Evolutionary conservation across 2,329 filamentous ascomycete genomes (phyloP).

Genomic region (Ascosphaera pollenicola): DNA sequence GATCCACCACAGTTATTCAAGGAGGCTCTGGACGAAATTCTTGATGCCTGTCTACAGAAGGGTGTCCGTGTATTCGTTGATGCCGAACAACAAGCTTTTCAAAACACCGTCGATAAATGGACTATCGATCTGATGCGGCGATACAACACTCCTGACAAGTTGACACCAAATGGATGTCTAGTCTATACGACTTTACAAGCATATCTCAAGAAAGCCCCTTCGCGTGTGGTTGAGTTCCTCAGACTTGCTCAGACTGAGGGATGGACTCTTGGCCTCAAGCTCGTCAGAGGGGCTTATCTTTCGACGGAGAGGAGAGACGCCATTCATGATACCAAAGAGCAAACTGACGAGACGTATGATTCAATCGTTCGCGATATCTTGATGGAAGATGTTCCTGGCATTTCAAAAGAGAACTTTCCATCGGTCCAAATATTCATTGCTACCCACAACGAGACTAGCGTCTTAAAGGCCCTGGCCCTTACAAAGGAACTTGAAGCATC

Average conservation of each 20-base stretch:
- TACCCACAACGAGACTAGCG: constrained; percentile 33
- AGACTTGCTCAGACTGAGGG: constrained; percentile 23
- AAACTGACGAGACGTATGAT: constrained; percentile 31
- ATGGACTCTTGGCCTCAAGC: constrained; percentile 27
- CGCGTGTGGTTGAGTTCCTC: constrained; percentile 23
- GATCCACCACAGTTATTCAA: neutral
- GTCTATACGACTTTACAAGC: constrained; percentile 30
- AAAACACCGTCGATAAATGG: constrained; percentile 28
- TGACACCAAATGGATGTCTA: constrained; percentile 22
- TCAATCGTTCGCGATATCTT: constrained; percentile 30
- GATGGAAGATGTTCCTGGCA: constrained; percentile 20
- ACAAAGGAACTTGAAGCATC: constrained; percentile 21
- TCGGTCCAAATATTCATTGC: constrained; percentile 32
- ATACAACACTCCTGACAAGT: constrained; percentile 17
- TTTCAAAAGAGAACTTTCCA: constrained; percentile 9
- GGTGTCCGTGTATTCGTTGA: constrained; percentile 27
- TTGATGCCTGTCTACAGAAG: neutral
- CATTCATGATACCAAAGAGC: constrained; percentile 24
- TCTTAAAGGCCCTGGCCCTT: constrained; percentile 26
- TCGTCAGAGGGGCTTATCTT: constrained; percentile 31
- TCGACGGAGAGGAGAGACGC: constrained; percentile 22
- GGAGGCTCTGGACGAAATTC: neutral
- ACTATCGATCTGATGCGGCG: constrained; percentile 29
- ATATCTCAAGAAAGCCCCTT: constrained; percentile 24
- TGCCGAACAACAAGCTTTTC: constrained; percentile 29